Conservation (phyloP, 2,329 filamentous ascomycete species). For the Nakataea oryzae region DNA sequence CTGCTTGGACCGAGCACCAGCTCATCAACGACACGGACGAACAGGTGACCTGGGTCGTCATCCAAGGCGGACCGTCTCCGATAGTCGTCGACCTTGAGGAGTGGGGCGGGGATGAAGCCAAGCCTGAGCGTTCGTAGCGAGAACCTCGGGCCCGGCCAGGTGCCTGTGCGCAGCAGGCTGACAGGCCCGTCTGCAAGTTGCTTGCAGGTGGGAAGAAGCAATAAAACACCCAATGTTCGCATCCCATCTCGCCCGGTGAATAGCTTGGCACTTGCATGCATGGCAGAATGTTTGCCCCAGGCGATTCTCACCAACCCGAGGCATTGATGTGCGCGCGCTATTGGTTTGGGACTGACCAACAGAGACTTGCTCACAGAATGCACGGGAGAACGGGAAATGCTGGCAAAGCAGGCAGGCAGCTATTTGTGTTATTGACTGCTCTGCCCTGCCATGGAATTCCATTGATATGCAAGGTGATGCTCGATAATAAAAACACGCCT, state of each 20-base stretch:
- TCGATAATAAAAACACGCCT: background rate
- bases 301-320: background rate
- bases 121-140: no score
- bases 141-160: background rate
- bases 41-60: conserved; percentile 55
- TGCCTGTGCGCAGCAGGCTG: background rate
- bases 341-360: background rate
- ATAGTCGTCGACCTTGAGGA: conserved; percentile 51
- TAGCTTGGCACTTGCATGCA: background rate
- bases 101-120: conserved; percentile 42
- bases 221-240: background rate
- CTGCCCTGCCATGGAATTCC: background rate
- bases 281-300: background rate
- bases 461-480: background rate
- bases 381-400: background rate
- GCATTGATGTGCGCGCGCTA: background rate
- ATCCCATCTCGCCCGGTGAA: background rate
- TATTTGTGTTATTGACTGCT: background rate
- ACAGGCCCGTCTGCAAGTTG: background rate
- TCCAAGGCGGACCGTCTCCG: conserved; percentile 49
- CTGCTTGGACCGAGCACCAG: conserved; percentile 61
- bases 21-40: conserved; percentile 53
- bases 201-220: background rate
- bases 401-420: background rate
- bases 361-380: background rate